These are phyloP conservation scores for Ustilago shanxiensis DNA, from an alignment of 1,284 basidiomycete species.

Conservation along the genomic window DNA sequence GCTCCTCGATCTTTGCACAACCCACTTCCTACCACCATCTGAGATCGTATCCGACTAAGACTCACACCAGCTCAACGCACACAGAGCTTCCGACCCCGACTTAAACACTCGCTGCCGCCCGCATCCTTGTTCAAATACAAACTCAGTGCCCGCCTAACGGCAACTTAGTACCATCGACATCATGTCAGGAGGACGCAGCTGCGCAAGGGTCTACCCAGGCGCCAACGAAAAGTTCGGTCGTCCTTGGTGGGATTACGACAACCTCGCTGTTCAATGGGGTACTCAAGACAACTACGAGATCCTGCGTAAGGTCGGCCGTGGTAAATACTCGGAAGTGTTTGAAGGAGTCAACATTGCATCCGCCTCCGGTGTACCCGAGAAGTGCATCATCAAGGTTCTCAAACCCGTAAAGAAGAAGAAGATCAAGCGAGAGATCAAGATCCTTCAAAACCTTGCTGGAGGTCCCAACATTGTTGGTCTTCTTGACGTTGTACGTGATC, in stretches of 20 bases:
- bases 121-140: neutral
- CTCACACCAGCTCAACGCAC: too few relatives aligned
- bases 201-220: slow-evolving; percentile 74
- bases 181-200: slow-evolving; percentile 53
- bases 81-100: too few relatives aligned
- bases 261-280: slow-evolving; percentile 69
- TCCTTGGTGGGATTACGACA: slow-evolving; percentile 76
- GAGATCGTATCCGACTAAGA: too few relatives aligned
- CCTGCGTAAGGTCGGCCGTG: slow-evolving; percentile 93
- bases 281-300: slow-evolving; percentile 97
- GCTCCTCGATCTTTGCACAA: too few relatives aligned
- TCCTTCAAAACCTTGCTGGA: slow-evolving; percentile 94
- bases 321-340: slow-evolving; percentile 84
- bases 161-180: slow-evolving; percentile 9
- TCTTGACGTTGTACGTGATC: slow-evolving; percentile 93
- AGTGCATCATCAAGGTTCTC: slow-evolving; percentile 98
- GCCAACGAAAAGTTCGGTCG: slow-evolving; percentile 76
- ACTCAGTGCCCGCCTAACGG: too few relatives aligned
- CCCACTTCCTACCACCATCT: too few relatives aligned
- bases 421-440: slow-evolving; percentile 99
- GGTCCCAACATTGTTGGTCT: slow-evolving; percentile 89
- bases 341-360: slow-evolving; percentile 91
- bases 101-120: neutral
- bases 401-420: slow-evolving; percentile 99
- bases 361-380: slow-evolving; percentile 79